A percentile compares a stretch with the other conserved stretches of the same genome.
These are phyloP conservation scores for Pelargonium australe DNA, from an alignment of 441 rosid species.

Conservation along the genomic window DNA sequence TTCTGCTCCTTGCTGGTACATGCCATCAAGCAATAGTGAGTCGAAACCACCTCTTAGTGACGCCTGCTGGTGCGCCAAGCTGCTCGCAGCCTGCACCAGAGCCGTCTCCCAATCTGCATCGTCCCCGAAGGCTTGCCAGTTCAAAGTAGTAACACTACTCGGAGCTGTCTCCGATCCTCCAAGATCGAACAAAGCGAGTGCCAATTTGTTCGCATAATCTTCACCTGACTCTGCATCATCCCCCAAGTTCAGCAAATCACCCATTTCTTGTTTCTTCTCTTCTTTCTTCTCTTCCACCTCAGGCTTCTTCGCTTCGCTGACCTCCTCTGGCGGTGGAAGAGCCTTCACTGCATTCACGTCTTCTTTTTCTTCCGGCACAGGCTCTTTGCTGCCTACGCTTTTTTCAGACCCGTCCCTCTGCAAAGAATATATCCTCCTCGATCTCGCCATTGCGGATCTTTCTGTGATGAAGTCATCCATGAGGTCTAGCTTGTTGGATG, in stretches of 20 bases:
- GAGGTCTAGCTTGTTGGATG: slow-evolving; percentile 69
- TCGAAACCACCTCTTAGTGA: slow-evolving; percentile 47
- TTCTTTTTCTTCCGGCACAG: slow-evolving; percentile 15
- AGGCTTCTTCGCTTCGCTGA: slow-evolving; percentile 13
- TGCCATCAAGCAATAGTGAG: slow-evolving; percentile 47
- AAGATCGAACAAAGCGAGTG: slow-evolving; percentile 57
- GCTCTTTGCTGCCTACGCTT: neutral
- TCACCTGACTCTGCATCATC: slow-evolving; percentile 33
- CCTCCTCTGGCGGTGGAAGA: slow-evolving; percentile 49
- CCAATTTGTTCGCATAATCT: slow-evolving; percentile 43
- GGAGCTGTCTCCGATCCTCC: slow-evolving; percentile 17
- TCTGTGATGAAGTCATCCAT: slow-evolving; percentile 83
- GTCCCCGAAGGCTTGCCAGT: slow-evolving; percentile 63
- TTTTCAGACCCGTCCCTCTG: slow-evolving; percentile 28
- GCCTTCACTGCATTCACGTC: slow-evolving; percentile 43
- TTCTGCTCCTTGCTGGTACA: slow-evolving; percentile 47
- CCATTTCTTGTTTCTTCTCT: slow-evolving; percentile 26
- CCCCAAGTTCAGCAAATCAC: slow-evolving; percentile 53
- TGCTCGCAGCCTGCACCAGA: slow-evolving; percentile 60
- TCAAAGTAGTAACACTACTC: slow-evolving; percentile 11
- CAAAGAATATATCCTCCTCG: neutral
- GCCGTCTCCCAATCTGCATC: slow-evolving; percentile 65
- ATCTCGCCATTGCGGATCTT: slow-evolving; percentile 34
- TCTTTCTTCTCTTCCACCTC: slow-evolving; percentile 18
- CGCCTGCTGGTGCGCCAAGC: slow-evolving; percentile 30